Conservation (phyloP, 441 rosid genomes). For the Theobroma grandiflorum region DNA sequence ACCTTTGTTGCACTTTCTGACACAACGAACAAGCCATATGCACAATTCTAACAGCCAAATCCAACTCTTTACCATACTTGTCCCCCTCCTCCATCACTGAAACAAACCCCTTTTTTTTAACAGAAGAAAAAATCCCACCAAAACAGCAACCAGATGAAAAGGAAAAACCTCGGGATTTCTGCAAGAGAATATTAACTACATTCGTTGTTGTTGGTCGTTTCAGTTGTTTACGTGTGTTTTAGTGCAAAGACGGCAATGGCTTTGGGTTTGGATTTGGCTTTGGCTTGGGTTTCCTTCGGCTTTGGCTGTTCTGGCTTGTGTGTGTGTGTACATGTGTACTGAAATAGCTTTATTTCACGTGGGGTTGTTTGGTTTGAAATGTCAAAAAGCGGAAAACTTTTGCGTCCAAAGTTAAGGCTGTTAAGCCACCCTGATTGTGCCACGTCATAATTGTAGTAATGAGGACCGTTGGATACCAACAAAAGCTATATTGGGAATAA, state of each 20-base stretch:
- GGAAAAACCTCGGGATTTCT: neutral
- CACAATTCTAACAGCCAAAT: slow-evolving; percentile 79
- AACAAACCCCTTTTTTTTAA: no score
- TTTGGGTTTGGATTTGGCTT: neutral
- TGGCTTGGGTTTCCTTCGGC: neutral
- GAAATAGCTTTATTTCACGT: neutral
- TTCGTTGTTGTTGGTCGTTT: neutral
- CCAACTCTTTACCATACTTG: slow-evolving; percentile 59
- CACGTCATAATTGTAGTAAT: neutral
- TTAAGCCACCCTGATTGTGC: neutral
- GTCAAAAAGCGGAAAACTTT: neutral
- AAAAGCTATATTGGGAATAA: neutral
- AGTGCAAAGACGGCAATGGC: neutral
- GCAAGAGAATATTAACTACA: neutral
- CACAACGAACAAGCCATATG: slow-evolving; percentile 87
- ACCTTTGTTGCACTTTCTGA: slow-evolving; percentile 70
- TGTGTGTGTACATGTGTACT: no score
- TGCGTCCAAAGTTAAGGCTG: no score
- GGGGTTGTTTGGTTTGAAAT: neutral
- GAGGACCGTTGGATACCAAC: neutral
- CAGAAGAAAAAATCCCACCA: neutral
- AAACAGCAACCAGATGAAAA: neutral
- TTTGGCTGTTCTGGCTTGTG: no score
- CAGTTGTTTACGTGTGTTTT: neutral
- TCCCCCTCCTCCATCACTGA: slow-evolving; percentile 49